Evolutionary conservation across 2,329 filamentous ascomycete species (phyloP), one percentile per base, ranked within the genome.

Genomic region (Stemphylium beticola): DNA sequence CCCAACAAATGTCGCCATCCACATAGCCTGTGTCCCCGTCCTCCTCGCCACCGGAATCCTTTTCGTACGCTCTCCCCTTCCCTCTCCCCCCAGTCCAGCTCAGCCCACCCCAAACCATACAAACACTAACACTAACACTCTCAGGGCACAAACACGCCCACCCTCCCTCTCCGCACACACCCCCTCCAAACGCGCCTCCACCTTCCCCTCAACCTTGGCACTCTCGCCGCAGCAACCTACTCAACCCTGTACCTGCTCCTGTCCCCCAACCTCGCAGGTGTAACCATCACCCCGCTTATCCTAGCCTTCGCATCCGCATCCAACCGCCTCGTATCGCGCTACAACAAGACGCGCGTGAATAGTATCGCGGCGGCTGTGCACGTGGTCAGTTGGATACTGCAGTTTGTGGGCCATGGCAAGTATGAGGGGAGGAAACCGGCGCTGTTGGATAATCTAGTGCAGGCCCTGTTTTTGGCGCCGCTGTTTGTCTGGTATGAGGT

Each of bases 401-500:
- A 99, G 74, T 96, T 99, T 71, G 68, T 97, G 37, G 95, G 95
- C 15, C 95, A 99, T 70, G 93, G 92, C 26, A 86, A 84, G 47
- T 98, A 90, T 64, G 95, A 98, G 77, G 87, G 90, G 7, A 85
- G 93, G 49, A 91, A 92, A 5, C 93, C 93, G 4, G 93, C 93
- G 11, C 77, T 97, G 65, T 78, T 98, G 51, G 93, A 97, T 77
- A 98, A 96, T 70, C 76, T 98, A 38, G 82, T 95, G 46, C 95
- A 98, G 77, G 93, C 95, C 34, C 76, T 98, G 61, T 93, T 98
- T 69, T 81, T 98, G 32, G 95, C 93, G 1, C 95, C 95, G 24
- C 86, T 99, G 69, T 99, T 98, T 68, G 93, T 98, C 52, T 98
- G 95, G 91, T 89, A 98, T 65, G 93, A 98, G 79, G 77, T 93